Percentiles rank a stretch among this genome's conserved stretches.
Conservation (phyloP, 1,284 basidiomycete species). For the Puccinia brachypodii region DNA sequence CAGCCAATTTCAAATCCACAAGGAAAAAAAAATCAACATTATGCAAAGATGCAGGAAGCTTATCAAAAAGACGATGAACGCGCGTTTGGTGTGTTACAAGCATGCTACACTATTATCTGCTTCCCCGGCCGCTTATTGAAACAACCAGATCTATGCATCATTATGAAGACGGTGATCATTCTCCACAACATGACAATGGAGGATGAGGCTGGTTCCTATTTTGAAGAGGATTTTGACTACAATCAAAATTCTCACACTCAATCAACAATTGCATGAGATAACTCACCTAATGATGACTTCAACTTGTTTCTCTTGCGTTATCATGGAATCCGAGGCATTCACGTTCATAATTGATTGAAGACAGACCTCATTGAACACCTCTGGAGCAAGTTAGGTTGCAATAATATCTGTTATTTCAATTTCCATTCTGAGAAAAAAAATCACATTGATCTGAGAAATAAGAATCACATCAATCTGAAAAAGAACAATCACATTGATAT, state of each 20-base stretch:
- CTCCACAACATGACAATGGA: neutral
- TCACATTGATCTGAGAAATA: neutral
- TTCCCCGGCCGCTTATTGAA: neutral
- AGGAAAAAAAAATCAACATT: constrained; percentile 3
- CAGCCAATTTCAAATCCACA: neutral
- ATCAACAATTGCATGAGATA: neutral
- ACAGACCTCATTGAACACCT: constrained; percentile 7
- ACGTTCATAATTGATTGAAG: neutral
- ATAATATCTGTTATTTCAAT: neutral
- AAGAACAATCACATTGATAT: neutral
- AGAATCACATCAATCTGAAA: neutral
- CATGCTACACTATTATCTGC: neutral
- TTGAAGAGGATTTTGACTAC: neutral
- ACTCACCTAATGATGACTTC: neutral
- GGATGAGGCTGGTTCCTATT: neutral
- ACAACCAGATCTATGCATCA: neutral
- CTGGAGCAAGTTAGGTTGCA: neutral
- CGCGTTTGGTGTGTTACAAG: constrained; percentile 25
- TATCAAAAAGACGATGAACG: constrained; percentile 2
- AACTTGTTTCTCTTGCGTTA: neutral
- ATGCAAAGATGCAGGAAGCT: constrained; percentile 3
- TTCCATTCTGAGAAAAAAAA: neutral
- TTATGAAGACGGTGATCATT: constrained; percentile 1
- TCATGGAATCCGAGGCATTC: neutral
- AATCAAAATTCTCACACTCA: neutral